Evolutionary conservation across 108 stramenopile species (phyloP), one percentile per base, ranked within the genome.

Genomic region (Cyclotella baltica): DNA sequence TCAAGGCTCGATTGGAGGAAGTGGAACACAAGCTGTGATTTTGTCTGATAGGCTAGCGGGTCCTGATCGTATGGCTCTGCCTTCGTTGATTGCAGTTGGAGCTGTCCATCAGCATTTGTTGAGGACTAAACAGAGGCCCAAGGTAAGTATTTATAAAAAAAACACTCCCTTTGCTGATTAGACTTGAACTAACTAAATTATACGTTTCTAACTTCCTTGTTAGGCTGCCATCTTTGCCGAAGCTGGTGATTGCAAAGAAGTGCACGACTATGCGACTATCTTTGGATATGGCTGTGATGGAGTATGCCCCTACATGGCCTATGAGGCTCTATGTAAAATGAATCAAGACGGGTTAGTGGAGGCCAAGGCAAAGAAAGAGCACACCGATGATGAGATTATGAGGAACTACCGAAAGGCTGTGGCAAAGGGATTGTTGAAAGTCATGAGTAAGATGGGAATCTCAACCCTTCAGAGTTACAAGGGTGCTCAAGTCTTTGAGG

Each of bases 361-460:
- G 62, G 96, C 96, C n/a, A 95, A 86, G 78, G 83, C 94, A 19
- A 94, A 93, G 77, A 81, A 88, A 53, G 82, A 86, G 65, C 86
- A 89, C 61, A 85, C 89, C 30, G 94, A 98, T 69, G 93, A 93
- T 20, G 95, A 97, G 65, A 71, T 93, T 37, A 92, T 97, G 85
- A 83, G 81, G 33, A 94, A 95, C 71, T 99, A 99, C 85, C 88
- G 98, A 65, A 97, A 97, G 87, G 94, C 97, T 31, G 89, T 95
- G 33, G 96, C 89, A 31, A 97, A 98, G 84, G 98, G 98, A 72
- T 83, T 99, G 73, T 73, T 98, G 69, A 98, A 98, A 87, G 96
- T 97, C 53, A 98, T 98, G 97, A 92, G 91, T 64, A 98, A 98
- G 72, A 98, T 98, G 96, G 97, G 97, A 22, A 97, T 98, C 70